Evolutionary conservation across 1,139 yeast species (phyloP).

Genomic region (Taphrina communis): DNA sequence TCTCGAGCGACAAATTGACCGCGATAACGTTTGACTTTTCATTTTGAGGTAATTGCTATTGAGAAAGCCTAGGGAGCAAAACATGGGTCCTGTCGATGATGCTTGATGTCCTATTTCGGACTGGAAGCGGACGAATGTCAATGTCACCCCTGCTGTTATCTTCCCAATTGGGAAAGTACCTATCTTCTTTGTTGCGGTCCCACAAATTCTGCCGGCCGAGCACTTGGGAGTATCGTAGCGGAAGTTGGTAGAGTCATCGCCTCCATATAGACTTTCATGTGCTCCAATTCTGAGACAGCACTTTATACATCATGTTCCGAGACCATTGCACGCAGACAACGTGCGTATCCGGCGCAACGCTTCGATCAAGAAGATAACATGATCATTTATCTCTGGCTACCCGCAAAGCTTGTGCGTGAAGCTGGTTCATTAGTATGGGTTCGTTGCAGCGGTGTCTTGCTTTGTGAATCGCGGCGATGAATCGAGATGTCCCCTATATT

Average conservation of each 20-base stretch:
- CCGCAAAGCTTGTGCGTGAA: too few relatives aligned
- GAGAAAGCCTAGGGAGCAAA: not conserved
- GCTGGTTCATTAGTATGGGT: too few relatives aligned
- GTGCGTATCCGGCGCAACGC: not conserved
- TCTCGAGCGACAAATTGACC: conserved; percentile 1
- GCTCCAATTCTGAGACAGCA: not conserved
- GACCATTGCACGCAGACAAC: not conserved
- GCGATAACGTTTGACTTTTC: not conserved
- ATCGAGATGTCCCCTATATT: not conserved
- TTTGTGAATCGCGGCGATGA: not conserved
- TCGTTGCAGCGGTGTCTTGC: too few relatives aligned
- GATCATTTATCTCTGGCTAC: not conserved
- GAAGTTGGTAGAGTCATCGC: not conserved
- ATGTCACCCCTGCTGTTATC: not conserved
- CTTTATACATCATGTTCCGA: not conserved
- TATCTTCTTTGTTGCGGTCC: conserved; percentile 1
- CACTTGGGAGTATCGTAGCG: not conserved
- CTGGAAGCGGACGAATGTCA: not conserved
- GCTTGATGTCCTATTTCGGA: conserved; percentile 4
- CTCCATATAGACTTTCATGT: not conserved
- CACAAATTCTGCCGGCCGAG: not conserved
- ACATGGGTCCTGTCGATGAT: not conserved
- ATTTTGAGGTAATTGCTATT: not conserved
- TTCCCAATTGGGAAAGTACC: not conserved
- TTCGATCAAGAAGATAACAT: not conserved